phyloP scores from a whole-genome alignment of 2,329 filamentous ascomycete species.

The Didymellaceae sp. region DNA sequence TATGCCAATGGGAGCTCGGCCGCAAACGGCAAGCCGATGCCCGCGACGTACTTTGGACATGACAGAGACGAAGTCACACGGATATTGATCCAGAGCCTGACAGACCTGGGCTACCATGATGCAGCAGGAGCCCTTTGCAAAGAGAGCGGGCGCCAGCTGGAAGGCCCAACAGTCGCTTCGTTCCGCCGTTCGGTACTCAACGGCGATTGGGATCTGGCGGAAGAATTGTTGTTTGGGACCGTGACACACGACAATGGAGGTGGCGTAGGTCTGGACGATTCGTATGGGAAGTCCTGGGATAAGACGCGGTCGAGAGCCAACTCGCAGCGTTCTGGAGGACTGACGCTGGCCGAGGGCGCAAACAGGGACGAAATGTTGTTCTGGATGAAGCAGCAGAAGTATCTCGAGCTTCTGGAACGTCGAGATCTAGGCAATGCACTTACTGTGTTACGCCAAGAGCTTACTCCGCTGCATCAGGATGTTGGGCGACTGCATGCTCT shows the following conservation, averaged over 20 bases:
- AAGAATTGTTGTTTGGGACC: constrained; percentile 73
- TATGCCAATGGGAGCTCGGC: constrained; percentile 51
- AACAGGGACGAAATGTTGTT: constrained; percentile 84
- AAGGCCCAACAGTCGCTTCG: constrained; percentile 83
- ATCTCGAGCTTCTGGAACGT: constrained; percentile 83
- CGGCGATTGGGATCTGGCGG: constrained; percentile 86
- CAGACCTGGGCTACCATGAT: constrained; percentile 82
- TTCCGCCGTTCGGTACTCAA: constrained; percentile 81
- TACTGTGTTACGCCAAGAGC: constrained; percentile 81
- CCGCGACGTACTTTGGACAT: constrained; percentile 76
- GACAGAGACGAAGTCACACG: constrained; percentile 91
- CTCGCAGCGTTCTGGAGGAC: constrained; percentile 56
- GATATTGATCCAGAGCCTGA: constrained; percentile 87
- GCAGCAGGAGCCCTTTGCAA: constrained; percentile 77
- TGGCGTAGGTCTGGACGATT: constrained; percentile 46
- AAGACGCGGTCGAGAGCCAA: constrained; percentile 36
- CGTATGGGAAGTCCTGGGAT: constrained; percentile 43
- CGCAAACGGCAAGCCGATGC: constrained; percentile 37
- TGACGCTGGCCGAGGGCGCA: constrained; percentile 77
- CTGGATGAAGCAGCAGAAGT: constrained; percentile 90
- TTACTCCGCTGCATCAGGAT: constrained; percentile 85
- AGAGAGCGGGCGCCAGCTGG: constrained; percentile 87
- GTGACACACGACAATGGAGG: constrained; percentile 54
- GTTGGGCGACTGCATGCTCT: constrained; percentile 78
- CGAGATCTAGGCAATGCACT: constrained; percentile 77